phyloP scores from a whole-genome alignment of 495 filamentous ascomycete genomes.

The Baudoinia panamericana region DNA sequence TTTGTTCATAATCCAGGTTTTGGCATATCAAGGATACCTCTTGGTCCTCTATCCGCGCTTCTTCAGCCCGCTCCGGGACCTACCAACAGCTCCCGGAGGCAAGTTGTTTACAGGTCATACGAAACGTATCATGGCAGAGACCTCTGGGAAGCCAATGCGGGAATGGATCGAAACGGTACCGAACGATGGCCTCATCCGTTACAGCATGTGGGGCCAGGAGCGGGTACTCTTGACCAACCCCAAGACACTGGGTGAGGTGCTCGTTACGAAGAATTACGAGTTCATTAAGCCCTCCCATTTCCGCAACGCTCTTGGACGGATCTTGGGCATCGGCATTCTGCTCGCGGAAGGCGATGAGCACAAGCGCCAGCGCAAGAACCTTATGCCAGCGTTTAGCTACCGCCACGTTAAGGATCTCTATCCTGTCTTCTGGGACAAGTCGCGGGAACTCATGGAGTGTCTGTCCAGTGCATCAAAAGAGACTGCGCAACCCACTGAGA shows the following conservation, averaged over 20 bases:
- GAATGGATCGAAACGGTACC: slow-evolving; percentile 62
- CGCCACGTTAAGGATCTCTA: slow-evolving; percentile 80
- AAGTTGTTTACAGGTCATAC: slow-evolving; percentile 44
- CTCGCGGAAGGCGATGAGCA: slow-evolving; percentile 81
- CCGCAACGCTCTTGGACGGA: slow-evolving; percentile 41
- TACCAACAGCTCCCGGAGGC: slow-evolving; percentile 28
- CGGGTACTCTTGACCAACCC: slow-evolving; percentile 52
- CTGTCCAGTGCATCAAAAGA: slow-evolving; percentile 30
- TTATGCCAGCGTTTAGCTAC: slow-evolving; percentile 76
- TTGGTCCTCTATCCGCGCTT: slow-evolving; percentile 48
- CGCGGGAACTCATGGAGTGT: slow-evolving; percentile 29
- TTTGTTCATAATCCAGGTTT: slow-evolving; percentile 11
- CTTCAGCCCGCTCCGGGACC: slow-evolving; percentile 45
- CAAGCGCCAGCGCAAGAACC: slow-evolving; percentile 62
- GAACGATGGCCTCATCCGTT: slow-evolving; percentile 80
- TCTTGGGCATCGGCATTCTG: slow-evolving; percentile 65
- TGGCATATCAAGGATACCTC: slow-evolving; percentile 15
- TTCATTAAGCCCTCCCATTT: slow-evolving; percentile 59
- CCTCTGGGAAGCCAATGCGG: slow-evolving; percentile 47
- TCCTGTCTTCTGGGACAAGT: slow-evolving; percentile 70
- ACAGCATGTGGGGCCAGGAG: slow-evolving; percentile 58
- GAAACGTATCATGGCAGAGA: slow-evolving; percentile 38
- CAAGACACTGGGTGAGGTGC: slow-evolving; percentile 44
- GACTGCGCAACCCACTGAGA: slow-evolving; percentile 7
- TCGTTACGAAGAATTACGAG: slow-evolving; percentile 59